Base-by-base conservation (phyloP, 768 basidiomycete species). In the Lentinula sp. region DNA sequence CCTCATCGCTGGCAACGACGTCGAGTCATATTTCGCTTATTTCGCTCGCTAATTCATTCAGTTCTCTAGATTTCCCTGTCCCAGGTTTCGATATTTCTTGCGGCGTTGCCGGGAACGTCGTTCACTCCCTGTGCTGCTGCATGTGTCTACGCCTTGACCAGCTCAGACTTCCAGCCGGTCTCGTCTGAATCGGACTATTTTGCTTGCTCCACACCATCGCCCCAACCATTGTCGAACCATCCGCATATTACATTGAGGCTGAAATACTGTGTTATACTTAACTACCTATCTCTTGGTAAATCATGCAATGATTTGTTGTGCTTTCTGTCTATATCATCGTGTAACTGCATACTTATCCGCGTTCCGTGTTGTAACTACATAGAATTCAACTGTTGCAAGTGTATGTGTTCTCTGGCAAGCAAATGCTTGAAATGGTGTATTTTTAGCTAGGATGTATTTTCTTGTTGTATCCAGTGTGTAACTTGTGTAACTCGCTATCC, bases 151-250 rank as follows among this genome's bases (percentile, higher is more conserved):
- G 69, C 72, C 70, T 69, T 67, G 65, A 65, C 69, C 69, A 70
- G 68, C 74, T 77, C 81, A 81, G 80, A 79, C 78, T 76, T 70
- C 67, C 75, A 80, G 80, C 79, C 71, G 81, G 83, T 80, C 84
- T 80, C 75, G 82, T 82, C 83, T 83, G 82, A 79, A 76, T 23
- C 74, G 63, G 70, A 71, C 69, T 62, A 60, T 54, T 65, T 68
- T 56, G 67, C 42, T 57, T n/a, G n/a, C n/a, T n/a, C n/a, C n/a
- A n/a, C n/a, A 13, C 13, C 37, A 46, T 46, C 21, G 45, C 45
- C 21, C 45, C 15, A 16, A 28, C 28, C 28, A 28, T 28, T 28
- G 28, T 28, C 28, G 28, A 31, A 28, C n/a, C 42, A 0, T 15
- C 4, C 13, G 13, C 16, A n/a, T 43, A 43, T n/a, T n/a, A 13